Evolutionary conservation across 768 basidiomycete genomes (phyloP), one percentile per base, ranked within the genome.

Genomic region (Suillus subaureus): DNA sequence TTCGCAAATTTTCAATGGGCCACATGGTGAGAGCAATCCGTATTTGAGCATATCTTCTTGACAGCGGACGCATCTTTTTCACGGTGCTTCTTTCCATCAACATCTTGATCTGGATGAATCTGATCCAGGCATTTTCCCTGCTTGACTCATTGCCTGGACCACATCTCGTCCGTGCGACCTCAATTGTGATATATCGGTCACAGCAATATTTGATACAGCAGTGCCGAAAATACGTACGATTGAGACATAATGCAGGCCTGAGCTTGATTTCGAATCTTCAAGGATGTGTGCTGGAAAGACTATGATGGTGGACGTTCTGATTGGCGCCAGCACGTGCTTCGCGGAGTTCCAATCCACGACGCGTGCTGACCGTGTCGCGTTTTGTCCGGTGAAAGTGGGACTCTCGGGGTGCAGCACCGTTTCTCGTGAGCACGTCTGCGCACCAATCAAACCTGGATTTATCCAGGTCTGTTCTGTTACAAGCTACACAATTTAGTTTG

Each of bases 311-410:
- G 37, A 26, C 15, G n/a, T n/a, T 35, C 39, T 60, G 57, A 40
- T 40, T 60, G 58, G 58, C 58, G 58, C 18, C 26, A 35, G 35
- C 54, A 55, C 16, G 26, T 28, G 58, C 26, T 31, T 42, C 26
- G 58, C 58, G 58, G 58, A 60, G 58, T 60, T 3, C 40, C 18
- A 60, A 60, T 21, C 18, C 16, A 16, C 11, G 58, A 60, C 58
- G 40, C 58, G 58, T 60, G 58, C 39, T 40, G 26, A 40, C 37
- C 57, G 37, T 26, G 58, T 60, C 58, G 58, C 58, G 58, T 60
- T 60, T 42, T n/a, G 40, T 60, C 58, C 18, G 18, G 26, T 9
- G 26, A 16, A 39, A 40, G 37, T 23, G 49, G 13, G 13, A 39
- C 16, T 55, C 16, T 55, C 40, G 40, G 58, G 39, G 18, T 31